Conservation (phyloP, 495 filamentous ascomycete genomes). For the Thozetella sp. region DNA sequence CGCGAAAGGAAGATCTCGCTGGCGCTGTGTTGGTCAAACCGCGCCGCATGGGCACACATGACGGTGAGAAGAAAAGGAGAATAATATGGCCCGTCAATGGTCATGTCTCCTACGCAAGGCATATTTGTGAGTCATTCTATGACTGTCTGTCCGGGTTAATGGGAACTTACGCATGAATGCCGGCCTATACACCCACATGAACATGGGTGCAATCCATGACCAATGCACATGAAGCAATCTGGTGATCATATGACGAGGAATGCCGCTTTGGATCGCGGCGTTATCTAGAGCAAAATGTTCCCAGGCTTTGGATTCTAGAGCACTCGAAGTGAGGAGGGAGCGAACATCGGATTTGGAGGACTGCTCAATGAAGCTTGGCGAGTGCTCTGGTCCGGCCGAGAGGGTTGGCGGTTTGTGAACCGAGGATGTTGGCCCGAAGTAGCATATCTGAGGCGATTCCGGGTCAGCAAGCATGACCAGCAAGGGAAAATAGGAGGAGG, state of each 20-base stretch:
- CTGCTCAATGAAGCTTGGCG: not conserved
- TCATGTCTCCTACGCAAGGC: not conserved
- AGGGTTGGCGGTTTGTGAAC: slow-evolving; percentile 5
- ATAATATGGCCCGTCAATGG: slow-evolving; percentile 20
- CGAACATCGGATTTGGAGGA: slow-evolving; percentile 7
- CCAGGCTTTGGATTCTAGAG: slow-evolving; percentile 3
- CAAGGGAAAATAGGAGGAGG: no score
- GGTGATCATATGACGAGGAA: slow-evolving; percentile 2
- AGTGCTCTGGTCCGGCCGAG: not conserved
- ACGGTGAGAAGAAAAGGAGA: slow-evolving; percentile 26
- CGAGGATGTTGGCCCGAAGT: slow-evolving; percentile 5
- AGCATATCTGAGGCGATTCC: no score
- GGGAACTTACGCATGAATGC: slow-evolving; percentile 46
- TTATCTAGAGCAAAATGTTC: slow-evolving; percentile 5
- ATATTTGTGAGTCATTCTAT: no score
- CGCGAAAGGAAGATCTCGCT: slow-evolving; percentile 10
- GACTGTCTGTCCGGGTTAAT: no score
- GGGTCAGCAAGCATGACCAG: no score
- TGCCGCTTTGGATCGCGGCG: slow-evolving; percentile 10
- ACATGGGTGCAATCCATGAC: slow-evolving; percentile 56
- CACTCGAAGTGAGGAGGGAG: slow-evolving; percentile 1
- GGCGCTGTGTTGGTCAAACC: slow-evolving; percentile 3
- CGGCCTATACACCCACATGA: slow-evolving; percentile 54
- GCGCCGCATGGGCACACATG: slow-evolving; percentile 6
- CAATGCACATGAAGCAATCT: slow-evolving; percentile 49